Conservation (phyloP, 352 stramenopile species). For the Globisporangium carolinianum region DNA sequence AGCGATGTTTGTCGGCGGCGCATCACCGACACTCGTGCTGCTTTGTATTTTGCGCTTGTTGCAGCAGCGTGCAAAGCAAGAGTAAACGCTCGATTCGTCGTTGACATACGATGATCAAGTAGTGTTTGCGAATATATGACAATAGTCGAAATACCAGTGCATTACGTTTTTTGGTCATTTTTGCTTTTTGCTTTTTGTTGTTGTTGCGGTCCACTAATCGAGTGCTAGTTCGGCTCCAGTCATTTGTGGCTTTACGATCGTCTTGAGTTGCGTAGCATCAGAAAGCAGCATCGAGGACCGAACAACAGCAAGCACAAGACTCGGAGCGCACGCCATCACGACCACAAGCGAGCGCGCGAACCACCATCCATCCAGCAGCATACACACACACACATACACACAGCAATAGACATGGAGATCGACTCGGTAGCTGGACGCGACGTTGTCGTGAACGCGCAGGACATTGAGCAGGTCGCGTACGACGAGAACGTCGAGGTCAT, state of each 20-base stretch:
- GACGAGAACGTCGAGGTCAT: constrained; percentile 57
- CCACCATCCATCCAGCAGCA: background rate
- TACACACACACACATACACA: background rate
- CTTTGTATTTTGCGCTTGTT: constrained; percentile 18
- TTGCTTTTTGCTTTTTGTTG: too few relatives aligned
- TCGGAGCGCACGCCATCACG: background rate
- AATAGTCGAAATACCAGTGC: background rate
- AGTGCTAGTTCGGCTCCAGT: constrained; percentile 26
- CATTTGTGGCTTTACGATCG: constrained; percentile 18
- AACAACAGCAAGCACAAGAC: background rate
- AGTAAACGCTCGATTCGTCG: constrained; percentile 14
- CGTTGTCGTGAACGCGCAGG: constrained; percentile 45
- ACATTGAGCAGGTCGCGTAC: constrained; percentile 42
- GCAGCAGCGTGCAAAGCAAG: constrained; percentile 18
- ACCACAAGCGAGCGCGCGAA: background rate
- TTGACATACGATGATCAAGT: background rate
- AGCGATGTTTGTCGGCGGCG: constrained; percentile 22
- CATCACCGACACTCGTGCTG: constrained; percentile 21
- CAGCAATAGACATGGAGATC: constrained; percentile 47
- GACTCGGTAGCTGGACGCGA: constrained; percentile 57
- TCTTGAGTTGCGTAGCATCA: too few relatives aligned
- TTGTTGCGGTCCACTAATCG: background rate
- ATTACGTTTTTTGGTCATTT: too few relatives aligned
- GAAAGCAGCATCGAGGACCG: background rate
- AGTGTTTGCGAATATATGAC: background rate